Evolutionary conservation across 345 rosid species (phyloP).

Genomic region (thale cress (Arabidopsis thaliana)): DNA sequence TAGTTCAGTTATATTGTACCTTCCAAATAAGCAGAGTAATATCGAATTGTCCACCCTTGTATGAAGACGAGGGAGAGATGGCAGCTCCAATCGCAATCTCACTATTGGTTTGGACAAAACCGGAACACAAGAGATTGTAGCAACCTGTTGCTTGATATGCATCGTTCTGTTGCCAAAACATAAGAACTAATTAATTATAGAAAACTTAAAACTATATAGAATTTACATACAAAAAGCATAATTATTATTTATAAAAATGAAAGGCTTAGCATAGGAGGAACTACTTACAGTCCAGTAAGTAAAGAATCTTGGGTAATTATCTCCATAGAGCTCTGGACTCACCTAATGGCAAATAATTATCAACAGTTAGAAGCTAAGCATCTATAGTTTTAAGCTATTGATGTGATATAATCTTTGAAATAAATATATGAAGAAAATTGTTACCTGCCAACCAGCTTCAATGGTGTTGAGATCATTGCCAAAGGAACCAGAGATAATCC

Average conservation of each 20-base stretch:
- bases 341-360: constrained; percentile 55
- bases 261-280: neutral
- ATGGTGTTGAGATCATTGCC: constrained; percentile 97
- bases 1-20: constrained; percentile 50
- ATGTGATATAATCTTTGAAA: no score
- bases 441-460: constrained; percentile 99
- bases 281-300: constrained; percentile 98
- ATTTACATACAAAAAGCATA: neutral
- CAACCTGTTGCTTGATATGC: constrained; percentile 99
- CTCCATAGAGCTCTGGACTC: constrained; percentile 98
- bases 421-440: neutral
- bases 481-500: constrained; percentile 97
- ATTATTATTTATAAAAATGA: neutral
- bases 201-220: neutral
- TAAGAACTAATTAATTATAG: neutral
- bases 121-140: constrained; percentile 93
- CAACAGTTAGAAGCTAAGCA: no score
- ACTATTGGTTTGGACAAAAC: constrained; percentile 92
- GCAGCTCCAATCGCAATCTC: constrained; percentile 95
- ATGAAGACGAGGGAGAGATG: constrained; percentile 90
- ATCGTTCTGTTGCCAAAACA: constrained; percentile 60
- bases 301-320: constrained; percentile 92
- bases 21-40: constrained; percentile 92
- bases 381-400: no score
- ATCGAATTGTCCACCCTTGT: constrained; percentile 88